Percentiles rank a stretch among this genome's conserved stretches.
phyloP scores from a whole-genome alignment of 805 yeast species.

The Diddensiella transvaalensis region DNA sequence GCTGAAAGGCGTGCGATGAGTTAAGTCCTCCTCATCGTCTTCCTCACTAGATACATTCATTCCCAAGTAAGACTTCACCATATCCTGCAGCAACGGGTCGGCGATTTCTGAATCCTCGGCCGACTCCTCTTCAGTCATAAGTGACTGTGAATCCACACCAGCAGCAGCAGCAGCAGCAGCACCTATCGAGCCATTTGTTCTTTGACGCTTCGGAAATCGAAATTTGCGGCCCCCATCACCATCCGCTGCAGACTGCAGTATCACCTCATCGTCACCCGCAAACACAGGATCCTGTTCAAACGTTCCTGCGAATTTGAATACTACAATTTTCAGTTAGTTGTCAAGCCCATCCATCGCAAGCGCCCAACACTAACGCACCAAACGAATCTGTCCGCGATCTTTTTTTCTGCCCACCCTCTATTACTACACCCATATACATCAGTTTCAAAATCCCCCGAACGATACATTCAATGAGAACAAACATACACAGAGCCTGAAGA shows the following conservation, averaged over 20 bases:
- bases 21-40: background rate
- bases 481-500: constrained; percentile 60
- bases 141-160: constrained; percentile 17
- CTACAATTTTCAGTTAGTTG: constrained; percentile 17
- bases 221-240: constrained; percentile 8
- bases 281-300: constrained; percentile 25
- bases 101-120: constrained; percentile 43
- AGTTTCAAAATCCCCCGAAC: background rate
- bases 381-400: constrained; percentile 25
- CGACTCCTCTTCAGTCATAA: constrained; percentile 22
- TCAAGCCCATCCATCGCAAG: background rate
- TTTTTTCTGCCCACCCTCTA: constrained; percentile 22
- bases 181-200: constrained; percentile 1
- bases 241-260: constrained; percentile 13
- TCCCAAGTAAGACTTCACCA: constrained; percentile 59
- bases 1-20: background rate
- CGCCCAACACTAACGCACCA: constrained; percentile 13
- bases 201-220: constrained; percentile 12
- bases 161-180: constrained; percentile 1
- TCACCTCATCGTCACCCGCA: constrained; percentile 15
- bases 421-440: constrained; percentile 4
- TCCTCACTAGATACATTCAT: constrained; percentile 20
- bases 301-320: constrained; percentile 30
- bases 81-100: constrained; percentile 51
- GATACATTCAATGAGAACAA: background rate